Evolutionary conservation across 441 rosid species (phyloP).

Genomic region (Pelargonium cotyledonis): DNA sequence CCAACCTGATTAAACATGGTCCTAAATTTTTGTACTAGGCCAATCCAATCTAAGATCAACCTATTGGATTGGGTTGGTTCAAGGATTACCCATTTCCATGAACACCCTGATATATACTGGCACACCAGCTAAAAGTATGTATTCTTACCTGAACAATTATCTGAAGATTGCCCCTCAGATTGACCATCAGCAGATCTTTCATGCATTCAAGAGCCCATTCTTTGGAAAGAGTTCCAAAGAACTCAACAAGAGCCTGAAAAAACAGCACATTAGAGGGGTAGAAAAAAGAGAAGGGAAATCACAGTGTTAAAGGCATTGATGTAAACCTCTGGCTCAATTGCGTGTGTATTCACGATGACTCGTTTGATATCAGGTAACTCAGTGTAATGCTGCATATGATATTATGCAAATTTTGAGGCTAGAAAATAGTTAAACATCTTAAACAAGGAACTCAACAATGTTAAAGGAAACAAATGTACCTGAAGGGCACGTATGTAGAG

Average conservation of each 20-base stretch:
- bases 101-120: no score
- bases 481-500: constrained; percentile 25
- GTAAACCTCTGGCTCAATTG: constrained; percentile 27
- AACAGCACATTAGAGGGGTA: background rate
- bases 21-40: no score
- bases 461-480: constrained; percentile 9
- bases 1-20: no score
- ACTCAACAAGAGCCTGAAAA: constrained; percentile 24
- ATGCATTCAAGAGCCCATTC: constrained; percentile 29
- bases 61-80: no score
- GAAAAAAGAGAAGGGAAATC: no score
- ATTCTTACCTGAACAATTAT: constrained; percentile 26
- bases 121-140: constrained; percentile 5
- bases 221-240: constrained; percentile 22
- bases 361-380: constrained; percentile 30
- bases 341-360: constrained; percentile 27
- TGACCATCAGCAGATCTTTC: constrained; percentile 23
- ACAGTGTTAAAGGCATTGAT: constrained; percentile 1
- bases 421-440: background rate
- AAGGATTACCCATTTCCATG: no score
- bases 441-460: no score
- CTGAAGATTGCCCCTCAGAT: constrained; percentile 28
- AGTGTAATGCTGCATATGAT: constrained; percentile 23
- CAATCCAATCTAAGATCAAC: no score
- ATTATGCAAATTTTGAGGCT: background rate